Evolutionary conservation across 1,284 basidiomycete genomes (phyloP).

Genomic region (Papiliotrema laurentii): DNA sequence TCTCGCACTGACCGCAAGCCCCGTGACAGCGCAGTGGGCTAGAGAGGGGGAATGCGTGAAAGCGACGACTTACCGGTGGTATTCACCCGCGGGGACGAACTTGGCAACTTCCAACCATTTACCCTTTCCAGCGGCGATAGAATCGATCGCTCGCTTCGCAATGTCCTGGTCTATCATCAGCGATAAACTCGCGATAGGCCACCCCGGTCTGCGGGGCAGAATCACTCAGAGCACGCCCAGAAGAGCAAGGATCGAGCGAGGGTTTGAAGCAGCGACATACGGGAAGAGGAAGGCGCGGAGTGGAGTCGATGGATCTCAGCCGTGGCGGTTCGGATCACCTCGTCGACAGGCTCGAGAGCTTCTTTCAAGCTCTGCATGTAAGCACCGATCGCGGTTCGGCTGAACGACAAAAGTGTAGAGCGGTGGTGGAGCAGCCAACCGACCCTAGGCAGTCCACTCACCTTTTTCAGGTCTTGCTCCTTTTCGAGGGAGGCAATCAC

Average conservation of each 20-base stretch:
- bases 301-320: slow-evolving; percentile 45
- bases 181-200: background rate
- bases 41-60: too few relatives aligned
- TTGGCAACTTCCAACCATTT: slow-evolving; percentile 36
- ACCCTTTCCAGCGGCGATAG: slow-evolving; percentile 23
- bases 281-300: slow-evolving; percentile 33
- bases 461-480: slow-evolving; percentile 45
- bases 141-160: slow-evolving; percentile 32
- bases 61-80: slow-evolving; percentile 38
- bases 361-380: slow-evolving; percentile 37
- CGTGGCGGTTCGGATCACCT: slow-evolving; percentile 33
- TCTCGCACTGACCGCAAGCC: too few relatives aligned
- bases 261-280: slow-evolving; percentile 19
- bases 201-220: background rate
- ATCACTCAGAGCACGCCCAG: too few relatives aligned
- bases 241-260: background rate
- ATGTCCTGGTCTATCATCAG: slow-evolving; percentile 16
- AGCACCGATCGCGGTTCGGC: background rate
- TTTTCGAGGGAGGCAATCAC: slow-evolving; percentile 42
- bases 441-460: slow-evolving; percentile 8
- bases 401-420: background rate
- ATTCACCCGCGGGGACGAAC: slow-evolving; percentile 44
- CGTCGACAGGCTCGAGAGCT: slow-evolving; percentile 43
- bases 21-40: too few relatives aligned
- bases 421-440: background rate